Evolutionary conservation across 2,329 filamentous ascomycete genomes (phyloP), one percentile per base, ranked within the genome.

Genomic region (Triangularia verruculosa): DNA sequence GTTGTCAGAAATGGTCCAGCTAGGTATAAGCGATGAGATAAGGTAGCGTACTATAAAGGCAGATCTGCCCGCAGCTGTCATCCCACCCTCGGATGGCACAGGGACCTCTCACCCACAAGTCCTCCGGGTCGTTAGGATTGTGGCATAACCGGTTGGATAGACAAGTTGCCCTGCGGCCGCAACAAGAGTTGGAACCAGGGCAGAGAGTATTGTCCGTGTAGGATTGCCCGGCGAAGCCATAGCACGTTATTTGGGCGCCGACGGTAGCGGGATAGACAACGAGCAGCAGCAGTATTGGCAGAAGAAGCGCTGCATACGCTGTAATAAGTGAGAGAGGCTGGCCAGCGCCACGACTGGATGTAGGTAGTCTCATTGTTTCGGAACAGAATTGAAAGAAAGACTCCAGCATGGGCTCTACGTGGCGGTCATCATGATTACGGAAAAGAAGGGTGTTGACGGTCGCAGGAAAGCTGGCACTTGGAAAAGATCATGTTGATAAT

Each of bases 161-260:
- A 27, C 66, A 68, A 4, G 64, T 66, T 6, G 64, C 62, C 9
- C 12, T 52, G 7, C 56, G 54, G 6, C 64, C 64, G 52, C 66
- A 68, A 47, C 66, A 68, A 2, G 62, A 54, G n/a, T 68, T 65
- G 22, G 66, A 68, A 12, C 63, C 61, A 6, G 66, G 66, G 27
- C 66, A 68, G 22, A 32, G 57, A 13, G 61, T 62, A 30, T 65
- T 61, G 65, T 63, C 61, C 22, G 32, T 17, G 9, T 54, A 54
- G 1, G 57, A n/a, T 3, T 11, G 17, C 1, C 63, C 65, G 27
- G 59, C 53, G 25, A 61, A 59, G 20, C 60, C 53, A 39, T 59
- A 68, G 52, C 66, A 68, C n/a, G 59, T 28, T 34, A 67, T 67
- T 6, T 52, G 34, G 15, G 56, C 55, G 6, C 11, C 22, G 6